Evolutionary conservation across 768 basidiomycete genomes (phyloP).

Genomic region (Hygrocybe coccinea): DNA sequence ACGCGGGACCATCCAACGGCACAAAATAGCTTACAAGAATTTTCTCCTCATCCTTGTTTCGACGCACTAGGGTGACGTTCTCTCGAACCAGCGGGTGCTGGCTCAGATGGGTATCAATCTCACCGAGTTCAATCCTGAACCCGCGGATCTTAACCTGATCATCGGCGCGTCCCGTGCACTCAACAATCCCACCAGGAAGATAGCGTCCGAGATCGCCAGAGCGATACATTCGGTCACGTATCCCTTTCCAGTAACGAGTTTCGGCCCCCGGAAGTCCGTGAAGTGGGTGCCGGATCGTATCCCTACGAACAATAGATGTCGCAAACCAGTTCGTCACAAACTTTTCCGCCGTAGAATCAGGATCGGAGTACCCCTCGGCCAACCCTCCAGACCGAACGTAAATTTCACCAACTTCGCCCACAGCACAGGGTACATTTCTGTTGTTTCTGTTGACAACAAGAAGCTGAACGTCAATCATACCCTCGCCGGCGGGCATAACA

Average conservation of each 20-base stretch:
- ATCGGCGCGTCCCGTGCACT: slow-evolving; percentile 95
- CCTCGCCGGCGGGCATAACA: slow-evolving; percentile 94
- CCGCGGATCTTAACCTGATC: slow-evolving; percentile 99
- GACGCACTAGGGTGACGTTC: slow-evolving; percentile 92
- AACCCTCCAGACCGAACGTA: slow-evolving; percentile 95
- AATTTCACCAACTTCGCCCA: slow-evolving; percentile 97
- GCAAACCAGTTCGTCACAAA: slow-evolving; percentile 95
- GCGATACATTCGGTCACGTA: slow-evolving; percentile 95
- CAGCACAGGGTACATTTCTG: slow-evolving; percentile 77
- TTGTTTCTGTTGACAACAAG: slow-evolving; percentile 91
- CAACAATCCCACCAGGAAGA: slow-evolving; percentile 84
- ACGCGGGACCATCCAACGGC: slow-evolving; percentile 62
- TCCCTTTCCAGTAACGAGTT: slow-evolving; percentile 84
- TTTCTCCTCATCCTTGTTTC: slow-evolving; percentile 99
- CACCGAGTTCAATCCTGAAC: slow-evolving; percentile 96
- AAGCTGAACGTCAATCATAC: slow-evolving; percentile 97
- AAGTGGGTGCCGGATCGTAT: slow-evolving; percentile 66
- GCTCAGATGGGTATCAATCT: slow-evolving; percentile 94
- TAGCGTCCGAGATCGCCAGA: slow-evolving; percentile 97
- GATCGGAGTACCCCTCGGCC: slow-evolving; percentile 90
- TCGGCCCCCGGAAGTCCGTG: slow-evolving; percentile 61
- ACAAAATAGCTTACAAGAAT: slow-evolving; percentile 97
- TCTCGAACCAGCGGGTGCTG: slow-evolving; percentile 93
- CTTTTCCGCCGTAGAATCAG: slow-evolving; percentile 79
- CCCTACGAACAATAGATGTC: slow-evolving; percentile 46